Conservation (phyloP, 495 filamentous ascomycete species). For the Aspergillus olivimuriae region DNA sequence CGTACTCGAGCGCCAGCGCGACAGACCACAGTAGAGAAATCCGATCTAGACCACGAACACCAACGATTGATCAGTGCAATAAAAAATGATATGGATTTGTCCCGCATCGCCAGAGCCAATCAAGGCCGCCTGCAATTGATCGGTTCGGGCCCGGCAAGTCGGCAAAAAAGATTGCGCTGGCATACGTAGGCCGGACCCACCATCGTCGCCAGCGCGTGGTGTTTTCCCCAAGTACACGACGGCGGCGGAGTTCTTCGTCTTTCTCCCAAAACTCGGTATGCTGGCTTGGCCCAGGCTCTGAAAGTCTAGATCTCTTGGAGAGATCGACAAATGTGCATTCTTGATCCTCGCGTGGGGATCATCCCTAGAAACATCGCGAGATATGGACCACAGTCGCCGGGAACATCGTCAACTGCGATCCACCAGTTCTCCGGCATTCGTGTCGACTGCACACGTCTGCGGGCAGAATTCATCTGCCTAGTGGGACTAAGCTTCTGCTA, state of each 20-base stretch:
- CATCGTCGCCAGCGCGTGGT: background rate
- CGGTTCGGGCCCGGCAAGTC: background rate
- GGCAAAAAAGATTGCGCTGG: background rate
- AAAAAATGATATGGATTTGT: no score
- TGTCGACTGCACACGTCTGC: background rate
- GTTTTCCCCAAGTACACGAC: background rate
- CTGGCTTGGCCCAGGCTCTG: no score
- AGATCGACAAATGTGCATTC: no score
- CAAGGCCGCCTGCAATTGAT: no score
- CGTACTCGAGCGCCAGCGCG: no score
- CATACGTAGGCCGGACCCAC: background rate
- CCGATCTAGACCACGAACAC: no score
- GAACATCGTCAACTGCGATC: background rate
- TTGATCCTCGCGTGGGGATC: no score
- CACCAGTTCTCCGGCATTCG: background rate
- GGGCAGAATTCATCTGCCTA: constrained; percentile 1
- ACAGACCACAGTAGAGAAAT: no score
- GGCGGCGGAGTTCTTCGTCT: background rate
- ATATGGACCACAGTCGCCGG: background rate
- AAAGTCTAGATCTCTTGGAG: no score
- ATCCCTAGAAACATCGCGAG: no score
- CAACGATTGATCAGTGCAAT: no score
- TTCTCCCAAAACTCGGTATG: background rate
- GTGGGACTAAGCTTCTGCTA: constrained; percentile 1
- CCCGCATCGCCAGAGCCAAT: no score